These are phyloP conservation scores for Fusarium sp. DNA, from an alignment of 2,329 filamentous ascomycete genomes.

Conservation along the genomic window DNA sequence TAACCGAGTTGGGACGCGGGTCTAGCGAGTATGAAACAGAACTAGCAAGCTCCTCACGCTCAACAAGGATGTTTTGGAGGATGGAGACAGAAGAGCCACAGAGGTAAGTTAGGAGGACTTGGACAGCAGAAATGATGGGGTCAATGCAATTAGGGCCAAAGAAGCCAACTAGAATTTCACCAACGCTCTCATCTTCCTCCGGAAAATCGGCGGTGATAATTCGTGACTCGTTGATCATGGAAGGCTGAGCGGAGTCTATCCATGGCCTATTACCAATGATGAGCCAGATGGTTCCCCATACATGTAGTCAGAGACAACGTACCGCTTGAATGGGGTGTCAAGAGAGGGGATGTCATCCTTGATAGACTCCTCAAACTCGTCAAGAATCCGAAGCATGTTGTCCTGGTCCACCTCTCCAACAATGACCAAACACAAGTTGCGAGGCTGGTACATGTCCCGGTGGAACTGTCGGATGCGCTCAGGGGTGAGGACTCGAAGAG, in stretches of 20 bases:
- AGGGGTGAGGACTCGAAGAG: slow-evolving; percentile 84
- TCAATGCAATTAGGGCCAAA: slow-evolving; percentile 88
- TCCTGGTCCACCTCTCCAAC: slow-evolving; percentile 91
- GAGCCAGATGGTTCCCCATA: slow-evolving; percentile 5
- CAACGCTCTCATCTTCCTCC: slow-evolving; percentile 94
- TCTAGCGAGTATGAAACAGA: slow-evolving; percentile 85
- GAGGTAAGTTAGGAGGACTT: slow-evolving; percentile 85
- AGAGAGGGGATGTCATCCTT: slow-evolving; percentile 82
- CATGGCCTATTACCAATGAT: slow-evolving; percentile 70
- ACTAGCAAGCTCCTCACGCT: slow-evolving; percentile 92
- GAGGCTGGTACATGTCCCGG: slow-evolving; percentile 96
- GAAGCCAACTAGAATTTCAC: slow-evolving; percentile 88
- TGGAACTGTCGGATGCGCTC: slow-evolving; percentile 96
- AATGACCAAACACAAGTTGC: slow-evolving; percentile 90
- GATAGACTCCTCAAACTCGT: slow-evolving; percentile 90
- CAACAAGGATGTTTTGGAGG: slow-evolving; percentile 90
- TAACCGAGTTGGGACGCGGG: slow-evolving; percentile 81
- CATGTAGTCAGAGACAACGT: slow-evolving; percentile 10
- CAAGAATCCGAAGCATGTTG: slow-evolving; percentile 82
- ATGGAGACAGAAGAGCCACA: slow-evolving; percentile 94
- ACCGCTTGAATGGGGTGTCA: slow-evolving; percentile 80
- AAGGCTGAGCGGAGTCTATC: slow-evolving; percentile 87
- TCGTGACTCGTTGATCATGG: slow-evolving; percentile 76
- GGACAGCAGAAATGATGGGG: slow-evolving; percentile 76
- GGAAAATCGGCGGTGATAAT: slow-evolving; percentile 90